These are phyloP conservation scores for Colletotrichum spinosum DNA, from an alignment of 2,329 filamentous ascomycete genomes.

Conservation along the genomic window DNA sequence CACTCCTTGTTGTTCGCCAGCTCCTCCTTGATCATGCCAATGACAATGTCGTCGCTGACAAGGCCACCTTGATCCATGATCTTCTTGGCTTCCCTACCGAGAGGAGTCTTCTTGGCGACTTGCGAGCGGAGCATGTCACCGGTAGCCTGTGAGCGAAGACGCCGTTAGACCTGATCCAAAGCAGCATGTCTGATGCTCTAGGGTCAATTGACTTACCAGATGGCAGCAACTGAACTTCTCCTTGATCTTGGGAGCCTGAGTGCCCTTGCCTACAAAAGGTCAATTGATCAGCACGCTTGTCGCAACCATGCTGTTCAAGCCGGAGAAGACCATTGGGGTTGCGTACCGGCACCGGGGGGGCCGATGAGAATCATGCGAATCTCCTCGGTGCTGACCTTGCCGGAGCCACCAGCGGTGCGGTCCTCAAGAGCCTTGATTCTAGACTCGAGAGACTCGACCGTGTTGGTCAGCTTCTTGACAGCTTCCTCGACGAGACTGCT, in stretches of 20 bases:
- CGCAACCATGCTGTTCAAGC: background rate
- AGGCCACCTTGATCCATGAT: constrained; percentile 99
- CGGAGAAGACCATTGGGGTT: constrained; percentile 21
- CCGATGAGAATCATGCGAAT: constrained; percentile 98
- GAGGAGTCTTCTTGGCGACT: constrained; percentile 94
- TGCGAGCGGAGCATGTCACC: constrained; percentile 99
- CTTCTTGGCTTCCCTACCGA: constrained; percentile 98
- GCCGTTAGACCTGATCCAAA: constrained; percentile 31
- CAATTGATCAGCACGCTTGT: constrained; percentile 18
- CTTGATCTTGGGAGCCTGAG: constrained; percentile 97
- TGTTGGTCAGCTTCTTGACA: constrained; percentile 85
- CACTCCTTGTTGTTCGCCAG: constrained; percentile 94
- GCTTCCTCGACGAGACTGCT: constrained; percentile 84
- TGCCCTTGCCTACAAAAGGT: constrained; percentile 86
- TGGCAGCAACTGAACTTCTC: constrained; percentile 98
- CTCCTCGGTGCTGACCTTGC: constrained; percentile 67
- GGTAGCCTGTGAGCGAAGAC: constrained; percentile 75
- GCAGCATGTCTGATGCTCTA: background rate
- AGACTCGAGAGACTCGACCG: constrained; percentile 85
- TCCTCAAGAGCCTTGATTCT: constrained; percentile 88
- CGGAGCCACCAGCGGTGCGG: constrained; percentile 69
- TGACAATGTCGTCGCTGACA: constrained; percentile 98
- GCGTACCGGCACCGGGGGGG: constrained; percentile 94
- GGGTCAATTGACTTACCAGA: constrained; percentile 72
- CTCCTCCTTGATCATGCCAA: constrained; percentile 99